Conservation (phyloP, 495 filamentous ascomycete species). For the Geoglossum glabrum region DNA sequence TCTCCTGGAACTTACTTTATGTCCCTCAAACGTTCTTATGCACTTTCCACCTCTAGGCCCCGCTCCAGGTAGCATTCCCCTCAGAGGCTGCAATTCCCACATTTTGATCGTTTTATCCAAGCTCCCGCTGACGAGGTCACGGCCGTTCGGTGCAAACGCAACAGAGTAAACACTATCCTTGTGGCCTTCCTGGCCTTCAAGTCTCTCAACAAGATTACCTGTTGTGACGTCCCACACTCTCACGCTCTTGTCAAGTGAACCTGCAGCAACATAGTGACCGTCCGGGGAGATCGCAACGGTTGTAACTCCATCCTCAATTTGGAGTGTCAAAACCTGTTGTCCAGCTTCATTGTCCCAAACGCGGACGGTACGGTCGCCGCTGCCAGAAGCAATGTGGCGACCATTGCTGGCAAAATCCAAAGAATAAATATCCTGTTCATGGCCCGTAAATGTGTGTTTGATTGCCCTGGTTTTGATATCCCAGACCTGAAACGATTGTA, state of each 20-base stretch:
- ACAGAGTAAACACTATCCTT: constrained; percentile 88
- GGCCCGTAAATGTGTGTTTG: constrained; percentile 61
- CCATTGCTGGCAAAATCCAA: constrained; percentile 76
- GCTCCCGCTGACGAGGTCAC: constrained; percentile 73
- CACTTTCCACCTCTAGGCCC: constrained; percentile 60
- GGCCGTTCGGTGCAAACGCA: constrained; percentile 73
- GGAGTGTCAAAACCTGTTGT: constrained; percentile 52
- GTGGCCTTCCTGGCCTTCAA: constrained; percentile 73
- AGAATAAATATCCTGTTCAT: constrained; percentile 91
- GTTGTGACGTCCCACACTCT: constrained; percentile 70
- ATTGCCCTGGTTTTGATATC: constrained; percentile 59
- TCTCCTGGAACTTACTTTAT: constrained; percentile 40
- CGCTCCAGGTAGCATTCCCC: constrained; percentile 37
- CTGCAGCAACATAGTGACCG: constrained; percentile 67
- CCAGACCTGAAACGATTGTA: constrained; percentile 43
- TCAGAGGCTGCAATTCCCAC: constrained; percentile 64
- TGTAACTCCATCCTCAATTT: constrained; percentile 78
- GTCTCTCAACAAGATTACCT: constrained; percentile 63
- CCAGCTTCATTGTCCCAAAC: constrained; percentile 73
- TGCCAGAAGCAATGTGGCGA: constrained; percentile 72
- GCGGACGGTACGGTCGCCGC: constrained; percentile 70
- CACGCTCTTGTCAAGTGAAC: constrained; percentile 78
- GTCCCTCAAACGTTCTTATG: constrained; percentile 75
- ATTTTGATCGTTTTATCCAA: constrained; percentile 91
- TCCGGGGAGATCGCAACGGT: constrained; percentile 85